These are phyloP conservation scores for Lentinula aciculospora DNA, from an alignment of 768 basidiomycete species.

Conservation along the genomic window DNA sequence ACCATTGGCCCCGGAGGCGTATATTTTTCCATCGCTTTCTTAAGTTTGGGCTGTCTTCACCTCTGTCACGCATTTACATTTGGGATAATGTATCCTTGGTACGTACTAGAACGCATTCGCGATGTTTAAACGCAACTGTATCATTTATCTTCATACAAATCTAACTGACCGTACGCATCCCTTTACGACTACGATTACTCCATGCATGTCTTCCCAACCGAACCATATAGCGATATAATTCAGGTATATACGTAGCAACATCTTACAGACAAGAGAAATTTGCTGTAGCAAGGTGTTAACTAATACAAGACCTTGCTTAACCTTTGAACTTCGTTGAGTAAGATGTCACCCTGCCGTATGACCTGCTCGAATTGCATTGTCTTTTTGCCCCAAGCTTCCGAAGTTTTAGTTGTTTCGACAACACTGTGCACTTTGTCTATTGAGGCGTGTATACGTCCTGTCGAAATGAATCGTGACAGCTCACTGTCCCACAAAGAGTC, in stretches of 20 bases:
- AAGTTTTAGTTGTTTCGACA: slow-evolving; percentile 77
- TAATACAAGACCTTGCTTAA: slow-evolving; percentile 83
- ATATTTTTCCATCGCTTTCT: neutral
- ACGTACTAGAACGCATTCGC: neutral
- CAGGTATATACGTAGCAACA: neutral
- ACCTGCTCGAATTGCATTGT: slow-evolving; percentile 89
- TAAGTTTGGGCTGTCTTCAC: neutral
- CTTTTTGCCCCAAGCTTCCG: slow-evolving; percentile 38
- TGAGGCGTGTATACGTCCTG: slow-evolving; percentile 75
- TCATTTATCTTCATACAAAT: neutral
- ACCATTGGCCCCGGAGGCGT: neutral
- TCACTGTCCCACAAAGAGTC: slow-evolving; percentile 45
- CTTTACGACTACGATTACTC: neutral
- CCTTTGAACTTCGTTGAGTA: slow-evolving; percentile 83
- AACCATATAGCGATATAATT: neutral
- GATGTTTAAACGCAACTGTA: neutral
- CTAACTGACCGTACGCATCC: neutral
- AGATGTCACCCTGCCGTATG: slow-evolving; percentile 87
- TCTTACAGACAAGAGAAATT: no score
- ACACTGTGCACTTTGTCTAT: slow-evolving; percentile 96
- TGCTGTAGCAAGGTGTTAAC: neutral
- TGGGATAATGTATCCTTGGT: neutral
- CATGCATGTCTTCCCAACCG: neutral
- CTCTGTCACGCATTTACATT: neutral
- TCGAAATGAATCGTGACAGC: slow-evolving; percentile 87